phyloP scores from a whole-genome alignment of 2,329 filamentous ascomycete species.

The Aspergillus hortae region DNA sequence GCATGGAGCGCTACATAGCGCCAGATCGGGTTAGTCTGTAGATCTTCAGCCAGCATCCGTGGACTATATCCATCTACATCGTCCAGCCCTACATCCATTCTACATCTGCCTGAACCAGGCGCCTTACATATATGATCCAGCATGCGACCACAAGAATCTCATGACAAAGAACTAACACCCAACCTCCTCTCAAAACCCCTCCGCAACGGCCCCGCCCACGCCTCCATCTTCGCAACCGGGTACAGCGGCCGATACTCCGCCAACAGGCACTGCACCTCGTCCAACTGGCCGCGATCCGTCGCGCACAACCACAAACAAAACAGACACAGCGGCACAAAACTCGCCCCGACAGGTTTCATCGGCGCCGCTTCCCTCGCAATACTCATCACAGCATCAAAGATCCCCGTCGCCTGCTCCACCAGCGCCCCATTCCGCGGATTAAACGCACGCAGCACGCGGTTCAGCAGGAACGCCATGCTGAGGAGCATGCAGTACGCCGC shows the following conservation, averaged over 20 bases:
- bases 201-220: constrained; percentile 5
- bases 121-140: no score
- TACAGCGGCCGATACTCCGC: constrained; percentile 20
- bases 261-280: constrained; percentile 11
- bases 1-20: no score
- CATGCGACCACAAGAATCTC: no score
- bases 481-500: constrained; percentile 17
- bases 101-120: no score
- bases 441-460: constrained; percentile 17
- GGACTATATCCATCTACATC: no score
- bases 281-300: constrained; percentile 12
- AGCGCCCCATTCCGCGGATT: constrained; percentile 12
- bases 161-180: background rate
- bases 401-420: constrained; percentile 6
- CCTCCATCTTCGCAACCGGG: constrained; percentile 14
- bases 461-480: constrained; percentile 16
- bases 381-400: constrained; percentile 13
- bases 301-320: constrained; percentile 16
- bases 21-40: no score
- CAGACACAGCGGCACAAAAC: constrained; percentile 17
- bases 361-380: constrained; percentile 12
- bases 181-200: constrained; percentile 4
- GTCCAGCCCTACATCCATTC: no score
- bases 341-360: constrained; percentile 20
- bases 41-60: no score